phyloP scores from a whole-genome alignment of 768 basidiomycete species.

The Tremella mesenterica region DNA sequence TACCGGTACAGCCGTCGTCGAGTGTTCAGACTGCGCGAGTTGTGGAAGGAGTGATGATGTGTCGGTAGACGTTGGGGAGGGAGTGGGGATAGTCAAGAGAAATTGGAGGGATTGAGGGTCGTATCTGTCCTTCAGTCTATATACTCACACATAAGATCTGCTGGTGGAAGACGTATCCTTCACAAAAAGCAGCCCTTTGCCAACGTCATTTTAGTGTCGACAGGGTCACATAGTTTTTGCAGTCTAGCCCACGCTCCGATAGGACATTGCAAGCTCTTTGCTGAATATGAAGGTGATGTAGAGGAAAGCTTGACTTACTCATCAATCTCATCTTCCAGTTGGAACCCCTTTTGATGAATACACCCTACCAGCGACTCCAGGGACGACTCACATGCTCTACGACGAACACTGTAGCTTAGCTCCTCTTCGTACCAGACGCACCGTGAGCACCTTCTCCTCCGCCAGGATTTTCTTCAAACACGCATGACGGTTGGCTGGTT shows the following conservation, averaged over 20 bases:
- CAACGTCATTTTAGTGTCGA: too few relatives aligned
- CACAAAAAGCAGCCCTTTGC: too few relatives aligned
- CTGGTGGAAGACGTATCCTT: too few relatives aligned
- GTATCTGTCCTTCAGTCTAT: slow-evolving; percentile 10
- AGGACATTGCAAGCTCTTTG: too few relatives aligned
- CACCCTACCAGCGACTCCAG: neutral
- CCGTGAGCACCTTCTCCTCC: too few relatives aligned
- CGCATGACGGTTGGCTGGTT: too few relatives aligned
- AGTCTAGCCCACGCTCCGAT: too few relatives aligned
- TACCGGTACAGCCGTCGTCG: slow-evolving; percentile 19
- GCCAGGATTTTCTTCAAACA: too few relatives aligned
- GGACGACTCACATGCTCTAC: slow-evolving; percentile 29
- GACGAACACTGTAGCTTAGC: slow-evolving; percentile 22
- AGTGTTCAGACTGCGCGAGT: neutral
- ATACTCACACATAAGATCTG: neutral
- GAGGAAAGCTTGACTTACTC: slow-evolving; percentile 14
- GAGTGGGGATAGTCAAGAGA: slow-evolving; percentile 18
- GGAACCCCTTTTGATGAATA: slow-evolving; percentile 32
- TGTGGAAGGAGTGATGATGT: slow-evolving; percentile 7
- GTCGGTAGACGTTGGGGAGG: slow-evolving; percentile 17
- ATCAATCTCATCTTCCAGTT: slow-evolving; percentile 38
- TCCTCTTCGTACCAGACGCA: too few relatives aligned
- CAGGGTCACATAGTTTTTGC: too few relatives aligned
- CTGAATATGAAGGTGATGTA: neutral
- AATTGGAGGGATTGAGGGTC: slow-evolving; percentile 28